Evolutionary conservation across 768 basidiomycete genomes (phyloP).

Genomic region (Termitomyces heimii): DNA sequence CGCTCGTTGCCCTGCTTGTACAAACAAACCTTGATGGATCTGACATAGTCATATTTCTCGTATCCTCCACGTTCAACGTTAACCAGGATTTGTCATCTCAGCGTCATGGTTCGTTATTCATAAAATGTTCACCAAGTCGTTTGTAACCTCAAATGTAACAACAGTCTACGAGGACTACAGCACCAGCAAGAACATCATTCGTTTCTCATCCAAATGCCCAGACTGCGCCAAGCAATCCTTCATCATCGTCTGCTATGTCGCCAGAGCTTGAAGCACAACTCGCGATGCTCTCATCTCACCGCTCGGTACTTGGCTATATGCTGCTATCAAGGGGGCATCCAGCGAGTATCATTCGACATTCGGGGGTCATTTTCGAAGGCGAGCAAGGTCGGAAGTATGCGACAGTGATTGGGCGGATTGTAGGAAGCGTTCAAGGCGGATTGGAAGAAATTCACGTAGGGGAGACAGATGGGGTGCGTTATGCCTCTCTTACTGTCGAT

Average conservation of each 20-base stretch:
- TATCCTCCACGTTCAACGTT: no score
- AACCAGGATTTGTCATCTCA: no score
- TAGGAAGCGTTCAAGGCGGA: slow-evolving; percentile 72
- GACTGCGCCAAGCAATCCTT: slow-evolving; percentile 10
- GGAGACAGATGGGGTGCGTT: slow-evolving; percentile 19
- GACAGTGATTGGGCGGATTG: slow-evolving; percentile 63
- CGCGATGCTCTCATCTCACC: slow-evolving; percentile 67
- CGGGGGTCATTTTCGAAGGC: slow-evolving; percentile 82
- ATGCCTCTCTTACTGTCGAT: background rate
- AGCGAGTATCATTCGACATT: slow-evolving; percentile 76
- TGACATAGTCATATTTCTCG: no score
- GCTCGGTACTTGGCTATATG: slow-evolving; percentile 84
- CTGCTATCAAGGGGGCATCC: slow-evolving; percentile 70
- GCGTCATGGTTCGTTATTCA: slow-evolving; percentile 2
- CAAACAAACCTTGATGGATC: no score
- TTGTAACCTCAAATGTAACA: background rate
- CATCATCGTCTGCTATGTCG: slow-evolving; percentile 34
- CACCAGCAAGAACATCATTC: slow-evolving; percentile 22
- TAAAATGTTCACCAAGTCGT: background rate
- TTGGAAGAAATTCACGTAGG: slow-evolving; percentile 67
- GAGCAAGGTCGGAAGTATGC: slow-evolving; percentile 79
- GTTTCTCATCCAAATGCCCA: slow-evolving; percentile 19
- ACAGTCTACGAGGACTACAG: background rate
- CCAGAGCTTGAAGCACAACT: slow-evolving; percentile 83
- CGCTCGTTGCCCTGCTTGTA: no score